Conservation (phyloP, 352 stramenopile species). For the Globisporangium heterothallicum region DNA sequence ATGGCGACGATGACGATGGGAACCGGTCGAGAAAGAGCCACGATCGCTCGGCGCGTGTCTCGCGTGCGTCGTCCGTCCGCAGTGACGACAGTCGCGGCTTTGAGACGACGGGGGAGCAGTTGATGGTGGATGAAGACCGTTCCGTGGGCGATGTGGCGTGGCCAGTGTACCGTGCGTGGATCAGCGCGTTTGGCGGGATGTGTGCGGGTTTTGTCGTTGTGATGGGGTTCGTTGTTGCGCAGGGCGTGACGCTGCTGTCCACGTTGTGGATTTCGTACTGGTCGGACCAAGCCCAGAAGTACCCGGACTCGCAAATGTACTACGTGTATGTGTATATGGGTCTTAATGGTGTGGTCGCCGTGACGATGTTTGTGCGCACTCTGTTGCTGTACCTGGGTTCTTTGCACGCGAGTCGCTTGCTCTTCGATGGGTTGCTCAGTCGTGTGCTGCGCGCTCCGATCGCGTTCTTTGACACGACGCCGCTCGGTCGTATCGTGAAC, state of each 20-base stretch:
- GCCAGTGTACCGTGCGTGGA: conserved; percentile 59
- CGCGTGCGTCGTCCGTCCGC: conserved; percentile 45
- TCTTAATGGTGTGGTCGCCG: conserved; percentile 52
- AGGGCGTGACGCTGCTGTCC: conserved; percentile 46
- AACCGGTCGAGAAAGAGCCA: conserved; percentile 11
- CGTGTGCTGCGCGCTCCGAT: conserved; percentile 63
- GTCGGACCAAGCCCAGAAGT: conserved; percentile 64
- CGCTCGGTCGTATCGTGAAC: conserved; percentile 69
- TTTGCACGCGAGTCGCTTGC: conserved; percentile 45
- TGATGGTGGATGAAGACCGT: conserved; percentile 73
- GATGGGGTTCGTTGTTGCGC: conserved; percentile 41
- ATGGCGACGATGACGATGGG: conserved; percentile 32
- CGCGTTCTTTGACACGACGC: conserved; percentile 79
- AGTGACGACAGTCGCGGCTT: conserved; percentile 41
- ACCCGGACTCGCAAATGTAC: conserved; percentile 60
- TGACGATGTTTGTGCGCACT: conserved; percentile 56
- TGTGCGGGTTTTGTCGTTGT: conserved; percentile 43
- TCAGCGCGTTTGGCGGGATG: conserved; percentile 57
- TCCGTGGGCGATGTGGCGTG: conserved; percentile 69
- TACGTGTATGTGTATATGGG: conserved; percentile 82
- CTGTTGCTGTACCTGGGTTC: conserved; percentile 59
- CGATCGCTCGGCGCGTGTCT: conserved; percentile 27
- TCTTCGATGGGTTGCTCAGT: conserved; percentile 60
- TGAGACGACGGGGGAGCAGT: conserved; percentile 24
- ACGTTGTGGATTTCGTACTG: conserved; percentile 94